Conservation (phyloP, 257 asterid genomes). For the Solanum corneliomulleri region DNA sequence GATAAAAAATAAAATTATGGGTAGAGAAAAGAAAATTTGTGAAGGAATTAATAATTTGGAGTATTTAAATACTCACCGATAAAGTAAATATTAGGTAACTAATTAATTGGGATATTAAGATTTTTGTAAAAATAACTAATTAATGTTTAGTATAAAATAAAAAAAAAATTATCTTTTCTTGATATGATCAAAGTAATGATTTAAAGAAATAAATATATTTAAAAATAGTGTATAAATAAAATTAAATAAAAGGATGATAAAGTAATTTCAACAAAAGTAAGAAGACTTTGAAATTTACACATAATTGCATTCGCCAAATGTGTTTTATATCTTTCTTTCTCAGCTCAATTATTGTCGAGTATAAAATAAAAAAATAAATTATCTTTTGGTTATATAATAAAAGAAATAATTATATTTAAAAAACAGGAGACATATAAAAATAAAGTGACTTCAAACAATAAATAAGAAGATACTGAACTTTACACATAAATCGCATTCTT, state of each 20-base stretch:
- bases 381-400: too few species aligned
- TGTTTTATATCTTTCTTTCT: neutral
- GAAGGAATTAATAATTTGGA: neutral
- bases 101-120: neutral
- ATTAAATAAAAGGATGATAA: too few species aligned
- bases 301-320: neutral
- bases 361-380: too few species aligned
- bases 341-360: neutral
- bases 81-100: too few species aligned
- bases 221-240: too few species aligned
- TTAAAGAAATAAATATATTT: too few species aligned
- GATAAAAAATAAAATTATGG: neutral
- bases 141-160: neutral
- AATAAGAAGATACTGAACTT: neutral
- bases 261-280: neutral
- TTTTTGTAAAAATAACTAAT: too few species aligned
- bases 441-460: too few species aligned
- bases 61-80: rapidly evolving
- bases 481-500: neutral
- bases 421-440: too few species aligned
- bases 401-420: neutral
- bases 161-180: too few species aligned
- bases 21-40: too few species aligned
- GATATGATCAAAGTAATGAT: neutral
- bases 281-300: neutral